These are phyloP conservation scores for Porcisia deanei DNA, from an alignment of 208 protist genomes.

Conservation along the genomic window DNA sequence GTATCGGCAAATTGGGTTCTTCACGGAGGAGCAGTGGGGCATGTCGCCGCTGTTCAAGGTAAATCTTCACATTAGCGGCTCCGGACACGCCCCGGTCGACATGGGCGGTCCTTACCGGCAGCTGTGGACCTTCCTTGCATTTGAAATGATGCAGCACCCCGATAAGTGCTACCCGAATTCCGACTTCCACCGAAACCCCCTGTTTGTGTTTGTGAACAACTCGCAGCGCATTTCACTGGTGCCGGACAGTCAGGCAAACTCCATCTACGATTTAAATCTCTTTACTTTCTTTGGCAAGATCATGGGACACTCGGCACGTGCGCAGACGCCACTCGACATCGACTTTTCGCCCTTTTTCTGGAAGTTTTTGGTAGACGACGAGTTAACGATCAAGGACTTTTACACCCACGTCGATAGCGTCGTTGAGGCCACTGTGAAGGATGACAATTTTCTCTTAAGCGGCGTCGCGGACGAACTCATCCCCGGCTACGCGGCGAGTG, in stretches of 20 bases:
- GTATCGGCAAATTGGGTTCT: conserved; percentile 85
- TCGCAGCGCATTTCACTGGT: conserved; percentile 84
- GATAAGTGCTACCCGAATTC: conserved; percentile 85
- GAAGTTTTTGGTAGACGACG: conserved; percentile 91
- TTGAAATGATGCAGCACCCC: conserved; percentile 89
- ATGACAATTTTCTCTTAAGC: conserved; percentile 81
- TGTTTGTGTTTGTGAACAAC: conserved; percentile 87
- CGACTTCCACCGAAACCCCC: conserved; percentile 84
- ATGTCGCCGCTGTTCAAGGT: conserved; percentile 84
- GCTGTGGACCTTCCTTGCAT: conserved; percentile 86
- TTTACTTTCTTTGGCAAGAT: conserved; percentile 92
- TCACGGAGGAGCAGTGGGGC: conserved; percentile 60
- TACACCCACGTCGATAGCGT: conserved; percentile 90
- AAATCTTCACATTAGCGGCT: conserved; percentile 76
- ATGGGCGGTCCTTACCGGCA: conserved; percentile 90
- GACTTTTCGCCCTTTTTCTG: conserved; percentile 92
- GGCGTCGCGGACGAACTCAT: conserved; percentile 85
- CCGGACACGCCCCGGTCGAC: conserved; percentile 80
- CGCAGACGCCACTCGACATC: conserved; percentile 74
- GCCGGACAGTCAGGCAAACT: conserved; percentile 74
- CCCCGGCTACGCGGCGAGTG: conserved; percentile 60
- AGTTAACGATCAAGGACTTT: conserved; percentile 80
- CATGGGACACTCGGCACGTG: conserved; percentile 78
- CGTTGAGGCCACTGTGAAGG: conserved; percentile 74
- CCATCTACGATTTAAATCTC: conserved; percentile 71